Base-by-base conservation (phyloP, 768 basidiomycete species). In the Agrocybe chaxingu region DNA sequence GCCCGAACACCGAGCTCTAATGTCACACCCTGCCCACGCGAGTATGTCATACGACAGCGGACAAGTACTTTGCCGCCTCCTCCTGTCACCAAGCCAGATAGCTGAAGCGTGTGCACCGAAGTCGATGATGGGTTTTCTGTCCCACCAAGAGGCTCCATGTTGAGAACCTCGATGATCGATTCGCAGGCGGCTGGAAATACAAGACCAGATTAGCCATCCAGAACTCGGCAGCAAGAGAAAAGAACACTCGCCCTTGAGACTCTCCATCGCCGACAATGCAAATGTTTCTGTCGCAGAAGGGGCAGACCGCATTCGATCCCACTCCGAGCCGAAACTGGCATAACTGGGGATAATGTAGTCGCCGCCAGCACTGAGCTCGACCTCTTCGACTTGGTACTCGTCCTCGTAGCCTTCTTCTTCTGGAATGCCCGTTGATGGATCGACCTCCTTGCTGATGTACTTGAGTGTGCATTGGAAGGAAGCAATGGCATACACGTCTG, bases 391-490 rank as follows among this genome's bases (percentile, higher is more conserved):
- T 67, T 92, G 91, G 69, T 99, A 99, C 69, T 98, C 96, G 72
- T 98, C 97, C 63, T 94, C 91, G 67, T 98, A 99, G n/a, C 97
- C 97, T 47, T 97, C 95, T 56, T 90, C 92, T 69, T 99, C 97
- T 7, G 97, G 97, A 62, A 91, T 85, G 18, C 95, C 95, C 10
- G 90, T 95, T 40, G 88, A 80, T 9, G 97, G 97, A 68, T 99
- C 97, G 12, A 98, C 81, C 65, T 99, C 97, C 70, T 98, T 99
- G 74, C 91, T 95, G 59, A 95, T 74, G 64, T 97, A 99, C 69
- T 92, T 93, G 67, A 99, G 84, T 7, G 85, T 81, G 64, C 93
- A 97, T 54, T 80, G 79, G 82, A 98, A 98, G 12, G 92, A 90
- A 6, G 85, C 90, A 34, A 85, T 71, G 11, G 82, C 78, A 69